Conservation (phyloP, 352 stramenopile genomes). For the Albugo candida region DNA sequence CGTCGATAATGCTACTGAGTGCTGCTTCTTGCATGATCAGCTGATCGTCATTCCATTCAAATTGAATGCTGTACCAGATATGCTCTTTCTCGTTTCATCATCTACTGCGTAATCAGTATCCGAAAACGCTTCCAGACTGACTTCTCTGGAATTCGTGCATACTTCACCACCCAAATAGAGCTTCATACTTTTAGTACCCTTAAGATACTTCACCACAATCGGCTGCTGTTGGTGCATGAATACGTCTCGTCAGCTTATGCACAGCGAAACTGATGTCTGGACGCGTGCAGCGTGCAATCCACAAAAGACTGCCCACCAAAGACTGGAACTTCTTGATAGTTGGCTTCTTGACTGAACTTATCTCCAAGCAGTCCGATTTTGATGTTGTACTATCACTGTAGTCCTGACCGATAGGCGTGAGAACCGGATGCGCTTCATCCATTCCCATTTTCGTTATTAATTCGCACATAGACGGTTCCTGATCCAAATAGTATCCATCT, state of each 20-base stretch:
- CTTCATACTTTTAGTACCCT: conserved; percentile 5
- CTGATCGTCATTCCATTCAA: not conserved
- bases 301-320: conserved; percentile 14
- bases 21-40: conserved; percentile 9
- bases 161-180: conserved; percentile 2
- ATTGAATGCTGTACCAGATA: not conserved
- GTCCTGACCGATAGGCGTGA: conserved; percentile 5
- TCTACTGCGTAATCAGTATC: not conserved
- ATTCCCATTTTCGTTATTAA: conserved; percentile 9
- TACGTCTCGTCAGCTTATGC: conserved; percentile 1
- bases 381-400: not conserved
- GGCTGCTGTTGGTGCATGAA: conserved; percentile 2
- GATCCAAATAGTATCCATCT: conserved; percentile 6
- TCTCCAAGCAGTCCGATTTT: not conserved
- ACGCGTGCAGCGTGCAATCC: conserved; percentile 11
- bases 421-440: conserved; percentile 5
- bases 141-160: not conserved
- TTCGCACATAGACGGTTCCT: conserved; percentile 9
- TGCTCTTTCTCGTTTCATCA: not conserved
- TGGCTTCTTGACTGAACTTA: not conserved
- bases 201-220: conserved; percentile 12
- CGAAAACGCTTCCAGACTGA: not conserved
- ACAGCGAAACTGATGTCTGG: conserved; percentile 14
- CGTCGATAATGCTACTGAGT: too few species aligned
- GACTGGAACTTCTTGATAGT: too few species aligned